Evolutionary conservation across 768 basidiomycete genomes (phyloP), one percentile per base, ranked within the genome.

Genomic region (Trametes sanguinea): DNA sequence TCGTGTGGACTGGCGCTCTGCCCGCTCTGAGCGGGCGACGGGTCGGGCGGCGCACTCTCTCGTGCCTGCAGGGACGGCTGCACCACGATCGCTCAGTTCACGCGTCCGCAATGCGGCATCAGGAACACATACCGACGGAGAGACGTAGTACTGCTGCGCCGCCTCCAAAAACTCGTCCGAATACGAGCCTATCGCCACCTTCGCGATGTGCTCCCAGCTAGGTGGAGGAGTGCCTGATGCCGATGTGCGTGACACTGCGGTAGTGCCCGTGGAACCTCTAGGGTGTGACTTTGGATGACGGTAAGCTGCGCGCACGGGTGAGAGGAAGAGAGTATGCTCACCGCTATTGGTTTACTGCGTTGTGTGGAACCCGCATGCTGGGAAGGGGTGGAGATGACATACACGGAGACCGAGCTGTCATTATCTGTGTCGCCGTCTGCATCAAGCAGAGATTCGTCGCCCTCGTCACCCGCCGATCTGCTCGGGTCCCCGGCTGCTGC

Each of bases 391-490:
- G 35, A n/a, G 2, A 62, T 33, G 6, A 39, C 27, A 16, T 57
- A 51, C 7, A 39, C 43, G 2, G 54, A 51, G 4, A 22, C 54
- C 17, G 42, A 22, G 43, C 55, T 54, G 6, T 62, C 61, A 37
- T 62, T 35, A 17, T 57, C 61, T 8, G 61, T 62, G 37, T 62
- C 61, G 16, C 56, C 61, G 11, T 62, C 61, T 2, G 55, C 61
- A 27, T 62, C 61, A 6, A 52, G 51, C 4, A 54, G 39, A 10
- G 54, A 62, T 17, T 42, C 50, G 7, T 10, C 16, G 5, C 57
- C 56, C 29, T 54, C 61, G n/a, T 52, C 51, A 2, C 22, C 17
- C 2, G 11, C 7, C 7, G 35, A 27, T 17, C 52, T 35, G 32
- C 27, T 22, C 4, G 29, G 29, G 44, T 0, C 27, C 13, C 9